A percentile compares a stretch with the other conserved stretches of the same genome.
These are phyloP conservation scores for Nyssa sinensis DNA, from an alignment of 148 eudicot genomes.

Conservation along the genomic window DNA sequence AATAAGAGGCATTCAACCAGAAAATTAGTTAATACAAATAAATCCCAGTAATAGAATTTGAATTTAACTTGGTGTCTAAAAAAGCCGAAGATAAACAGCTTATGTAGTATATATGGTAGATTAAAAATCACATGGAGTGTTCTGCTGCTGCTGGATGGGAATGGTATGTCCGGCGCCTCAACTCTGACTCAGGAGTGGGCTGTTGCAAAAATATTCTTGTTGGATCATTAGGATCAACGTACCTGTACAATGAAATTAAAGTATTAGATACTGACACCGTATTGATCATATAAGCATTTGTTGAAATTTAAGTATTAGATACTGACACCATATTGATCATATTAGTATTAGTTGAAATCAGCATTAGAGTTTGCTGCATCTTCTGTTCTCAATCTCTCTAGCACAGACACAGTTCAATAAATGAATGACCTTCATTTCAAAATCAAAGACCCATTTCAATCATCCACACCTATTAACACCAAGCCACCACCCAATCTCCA, in stretches of 20 bases:
- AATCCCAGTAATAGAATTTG: neutral
- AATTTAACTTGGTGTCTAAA: neutral
- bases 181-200: conserved; percentile 72
- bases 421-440: no score
- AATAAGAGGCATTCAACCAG: neutral
- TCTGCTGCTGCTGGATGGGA: conserved; percentile 42
- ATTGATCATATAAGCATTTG: no score
- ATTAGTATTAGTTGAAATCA: no score
- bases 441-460: no score
- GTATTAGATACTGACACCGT: no score
- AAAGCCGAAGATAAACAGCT: neutral
- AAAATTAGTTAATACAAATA: neutral
- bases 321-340: no score
- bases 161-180: conserved; percentile 85
- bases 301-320: no score
- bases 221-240: conserved; percentile 96
- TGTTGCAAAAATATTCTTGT: conserved; percentile 91
- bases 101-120: neutral
- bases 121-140: conserved; percentile 12
- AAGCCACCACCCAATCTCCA: no score
- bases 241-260: conserved; percentile 51
- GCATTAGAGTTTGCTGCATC: no score
- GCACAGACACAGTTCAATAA: no score
- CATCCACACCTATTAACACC: no score
- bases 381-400: no score